These are phyloP conservation scores for Cicer cuneatum DNA, from an alignment of 306 rosid species.

Conservation along the genomic window DNA sequence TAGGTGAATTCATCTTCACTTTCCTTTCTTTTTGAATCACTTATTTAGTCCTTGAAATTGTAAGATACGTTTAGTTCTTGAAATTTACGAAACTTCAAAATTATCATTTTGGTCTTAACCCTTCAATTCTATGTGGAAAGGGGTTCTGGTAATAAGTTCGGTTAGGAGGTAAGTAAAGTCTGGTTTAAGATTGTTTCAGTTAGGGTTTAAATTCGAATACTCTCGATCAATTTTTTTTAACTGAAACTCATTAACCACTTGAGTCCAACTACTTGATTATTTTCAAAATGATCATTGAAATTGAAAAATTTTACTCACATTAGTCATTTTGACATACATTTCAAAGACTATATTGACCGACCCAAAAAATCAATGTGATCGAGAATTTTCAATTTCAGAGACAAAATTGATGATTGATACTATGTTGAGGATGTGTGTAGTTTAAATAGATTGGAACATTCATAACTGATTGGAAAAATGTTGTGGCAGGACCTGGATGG, in stretches of 20 bases:
- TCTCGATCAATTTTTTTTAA: too few species aligned
- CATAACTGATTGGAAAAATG: constrained; percentile 18
- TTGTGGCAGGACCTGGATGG: constrained; percentile 75
- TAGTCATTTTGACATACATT: neutral
- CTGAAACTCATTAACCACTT: too few species aligned
- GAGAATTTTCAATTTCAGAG: neutral
- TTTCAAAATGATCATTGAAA: neutral
- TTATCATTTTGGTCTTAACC: too few species aligned
- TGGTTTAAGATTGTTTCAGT: too few species aligned
- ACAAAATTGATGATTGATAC: neutral
- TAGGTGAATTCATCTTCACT: constrained; percentile 53
- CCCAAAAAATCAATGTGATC: neutral
- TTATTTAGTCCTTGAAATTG: neutral
- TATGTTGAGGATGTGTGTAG: neutral
- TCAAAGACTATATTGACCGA: neutral
- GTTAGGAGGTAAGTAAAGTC: too few species aligned
- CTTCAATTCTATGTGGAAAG: too few species aligned
- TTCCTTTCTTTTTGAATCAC: neutral
- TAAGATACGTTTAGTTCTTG: neutral
- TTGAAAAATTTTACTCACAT: neutral
- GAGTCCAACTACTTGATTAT: too few species aligned
- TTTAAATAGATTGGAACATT: constrained; percentile 10
- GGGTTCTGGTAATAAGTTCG: too few species aligned
- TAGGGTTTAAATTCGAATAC: too few species aligned
- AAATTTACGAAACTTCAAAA: neutral